A percentile compares a stretch with the other conserved stretches of the same genome.
These are phyloP conservation scores for Trametes pubescens DNA, from an alignment of 1,284 basidiomycete species.

Conservation along the genomic window DNA sequence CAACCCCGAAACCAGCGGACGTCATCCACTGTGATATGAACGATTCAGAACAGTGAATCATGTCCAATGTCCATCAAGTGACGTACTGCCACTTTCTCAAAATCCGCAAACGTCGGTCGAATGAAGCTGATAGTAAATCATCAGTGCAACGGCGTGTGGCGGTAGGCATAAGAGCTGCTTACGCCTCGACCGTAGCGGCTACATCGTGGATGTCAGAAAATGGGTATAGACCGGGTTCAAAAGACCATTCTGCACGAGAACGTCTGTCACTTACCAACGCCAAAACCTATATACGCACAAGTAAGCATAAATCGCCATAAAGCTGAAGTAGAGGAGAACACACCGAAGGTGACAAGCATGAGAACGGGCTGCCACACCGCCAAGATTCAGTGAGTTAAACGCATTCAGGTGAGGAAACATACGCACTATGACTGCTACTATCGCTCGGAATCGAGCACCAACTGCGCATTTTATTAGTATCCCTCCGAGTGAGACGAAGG, in stretches of 20 bases:
- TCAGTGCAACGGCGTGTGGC: not conserved
- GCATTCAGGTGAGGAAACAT: not conserved
- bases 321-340: too few species aligned
- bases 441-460: slow-evolving; percentile 4
- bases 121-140: not conserved
- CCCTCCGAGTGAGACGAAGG: not conserved
- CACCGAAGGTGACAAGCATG: slow-evolving; percentile 9
- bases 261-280: slow-evolving; percentile 3
- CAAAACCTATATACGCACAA: not conserved
- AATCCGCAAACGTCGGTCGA: slow-evolving; percentile 12
- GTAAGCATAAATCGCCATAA: not conserved
- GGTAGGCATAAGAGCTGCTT: not conserved
- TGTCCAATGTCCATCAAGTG: too few species aligned
- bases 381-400: not conserved
- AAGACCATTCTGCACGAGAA: too few species aligned
- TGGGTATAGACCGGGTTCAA: too few species aligned
- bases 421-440: slow-evolving; percentile 10
- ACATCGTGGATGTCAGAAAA: too few species aligned
- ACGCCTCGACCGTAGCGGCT: slow-evolving; percentile 21
- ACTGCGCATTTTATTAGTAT: not conserved
- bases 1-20: not conserved
- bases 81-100: not conserved
- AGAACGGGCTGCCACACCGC: slow-evolving; percentile 1
- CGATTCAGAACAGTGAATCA: not conserved
- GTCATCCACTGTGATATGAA: slow-evolving; percentile 5